Evolutionary conservation across 345 rosid species (phyloP).

Genomic region (Xanthoceras sorbifolium): DNA sequence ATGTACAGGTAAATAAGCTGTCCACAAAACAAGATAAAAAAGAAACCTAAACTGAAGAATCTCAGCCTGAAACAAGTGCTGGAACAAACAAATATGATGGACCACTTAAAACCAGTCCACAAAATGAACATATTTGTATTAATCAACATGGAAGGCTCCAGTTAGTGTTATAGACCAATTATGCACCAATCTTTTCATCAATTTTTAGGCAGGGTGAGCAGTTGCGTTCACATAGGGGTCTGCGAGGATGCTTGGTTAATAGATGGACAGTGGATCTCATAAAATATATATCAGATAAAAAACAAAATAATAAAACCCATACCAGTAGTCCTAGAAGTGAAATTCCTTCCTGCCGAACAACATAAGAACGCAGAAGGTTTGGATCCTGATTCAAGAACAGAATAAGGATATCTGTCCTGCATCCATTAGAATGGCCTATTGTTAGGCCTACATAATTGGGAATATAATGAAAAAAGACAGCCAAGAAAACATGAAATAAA

Average conservation of each 20-base stretch:
- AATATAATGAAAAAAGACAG: neutral
- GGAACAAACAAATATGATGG: neutral
- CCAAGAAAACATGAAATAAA: neutral
- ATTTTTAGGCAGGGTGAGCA: neutral
- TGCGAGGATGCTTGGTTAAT: neutral
- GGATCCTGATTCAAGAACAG: conserved; percentile 81
- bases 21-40: too few relatives aligned
- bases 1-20: too few relatives aligned
- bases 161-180: neutral
- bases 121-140: neutral
- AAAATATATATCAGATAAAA: neutral
- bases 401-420: conserved; percentile 92
- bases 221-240: neutral
- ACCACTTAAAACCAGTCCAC: neutral
- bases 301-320: conserved; percentile 29
- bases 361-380: conserved; percentile 73
- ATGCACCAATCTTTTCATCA: neutral
- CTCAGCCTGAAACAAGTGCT: too few relatives aligned
- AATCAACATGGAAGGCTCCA: neutral
- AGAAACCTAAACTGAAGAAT: too few relatives aligned
- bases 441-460: conserved; percentile 21
- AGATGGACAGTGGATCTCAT: neutral
- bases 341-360: conserved; percentile 66
- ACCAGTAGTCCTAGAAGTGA: conserved; percentile 91
- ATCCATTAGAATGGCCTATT: conserved; percentile 46